Conservation (phyloP, 306 rosid species). For the Malus domestica region DNA sequence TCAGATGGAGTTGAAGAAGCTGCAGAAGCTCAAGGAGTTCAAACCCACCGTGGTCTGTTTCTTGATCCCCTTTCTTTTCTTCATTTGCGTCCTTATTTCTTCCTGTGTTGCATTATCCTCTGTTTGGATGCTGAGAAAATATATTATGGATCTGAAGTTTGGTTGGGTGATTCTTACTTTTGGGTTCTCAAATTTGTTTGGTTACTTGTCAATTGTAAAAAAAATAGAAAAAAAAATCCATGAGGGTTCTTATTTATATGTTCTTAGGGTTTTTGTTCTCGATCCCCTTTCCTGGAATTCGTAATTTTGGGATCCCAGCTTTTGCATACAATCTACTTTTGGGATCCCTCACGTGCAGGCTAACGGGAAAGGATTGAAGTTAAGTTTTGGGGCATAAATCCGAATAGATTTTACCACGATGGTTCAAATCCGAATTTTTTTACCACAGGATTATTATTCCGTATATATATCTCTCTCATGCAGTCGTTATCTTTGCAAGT, state of each 20-base stretch:
- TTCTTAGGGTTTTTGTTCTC: background rate
- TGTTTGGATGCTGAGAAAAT: background rate
- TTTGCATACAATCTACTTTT: too few species aligned
- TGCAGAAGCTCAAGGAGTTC: slow-evolving; percentile 82
- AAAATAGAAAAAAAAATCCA: background rate
- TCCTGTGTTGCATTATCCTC: background rate
- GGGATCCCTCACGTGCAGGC: too few species aligned
- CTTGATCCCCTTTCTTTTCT: background rate
- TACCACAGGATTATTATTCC: too few species aligned
- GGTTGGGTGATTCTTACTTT: background rate
- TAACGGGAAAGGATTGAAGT: too few species aligned
- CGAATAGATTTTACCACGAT: too few species aligned
- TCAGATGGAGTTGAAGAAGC: too few species aligned
- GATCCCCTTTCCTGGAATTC: background rate
- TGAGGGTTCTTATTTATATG: background rate
- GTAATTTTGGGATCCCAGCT: too few species aligned
- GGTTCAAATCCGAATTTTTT: too few species aligned
- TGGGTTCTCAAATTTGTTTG: background rate
- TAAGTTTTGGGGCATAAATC: too few species aligned
- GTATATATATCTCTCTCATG: too few species aligned
- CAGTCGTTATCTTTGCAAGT: too few species aligned
- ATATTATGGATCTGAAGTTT: background rate
- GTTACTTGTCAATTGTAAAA: background rate
- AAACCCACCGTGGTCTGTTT: slow-evolving; percentile 70
- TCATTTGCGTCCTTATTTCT: background rate